A percentile compares a stretch with the other conserved stretches of the same genome.
Evolutionary conservation across 179 eudicot species (phyloP).

Genomic region (Pouteria campechiana): DNA sequence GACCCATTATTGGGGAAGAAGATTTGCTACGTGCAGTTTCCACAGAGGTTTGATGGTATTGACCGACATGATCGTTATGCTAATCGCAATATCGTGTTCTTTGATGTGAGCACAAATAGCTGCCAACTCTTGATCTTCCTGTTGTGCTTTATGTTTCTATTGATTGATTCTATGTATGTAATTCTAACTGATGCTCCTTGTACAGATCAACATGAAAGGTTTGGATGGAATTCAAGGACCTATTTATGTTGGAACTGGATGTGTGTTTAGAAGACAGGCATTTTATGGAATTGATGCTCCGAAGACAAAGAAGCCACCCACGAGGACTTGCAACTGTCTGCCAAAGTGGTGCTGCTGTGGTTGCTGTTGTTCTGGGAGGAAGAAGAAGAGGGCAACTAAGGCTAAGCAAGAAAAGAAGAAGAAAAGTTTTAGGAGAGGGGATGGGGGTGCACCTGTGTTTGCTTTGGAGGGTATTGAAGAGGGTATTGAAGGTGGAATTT

Average conservation of each 20-base stretch:
- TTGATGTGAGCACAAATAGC: slow-evolving; percentile 70
- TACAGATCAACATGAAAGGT: slow-evolving; percentile 30
- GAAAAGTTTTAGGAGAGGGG: slow-evolving; percentile 16
- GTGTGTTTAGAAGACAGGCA: slow-evolving; percentile 10
- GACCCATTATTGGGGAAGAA: slow-evolving; percentile 82
- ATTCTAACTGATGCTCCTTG: not conserved
- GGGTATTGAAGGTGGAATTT: slow-evolving; percentile 31
- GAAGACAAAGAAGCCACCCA: slow-evolving; percentile 3
- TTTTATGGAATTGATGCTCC: slow-evolving; percentile 14
- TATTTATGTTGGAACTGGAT: slow-evolving; percentile 18
- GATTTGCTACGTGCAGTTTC: slow-evolving; percentile 82
- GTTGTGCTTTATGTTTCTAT: too few relatives aligned
- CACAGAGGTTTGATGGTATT: slow-evolving; percentile 83
- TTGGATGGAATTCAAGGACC: slow-evolving; percentile 22
- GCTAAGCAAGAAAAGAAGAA: slow-evolving; percentile 7
- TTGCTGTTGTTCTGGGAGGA: slow-evolving; percentile 9
- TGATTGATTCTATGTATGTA: slow-evolving; percentile 11
- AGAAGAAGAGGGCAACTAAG: slow-evolving; percentile 15
- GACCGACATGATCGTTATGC: slow-evolving; percentile 81
- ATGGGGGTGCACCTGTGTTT: slow-evolving; percentile 27
- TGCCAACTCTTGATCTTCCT: too few relatives aligned
- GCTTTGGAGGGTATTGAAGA: slow-evolving; percentile 49
- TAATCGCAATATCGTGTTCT: slow-evolving; percentile 71
- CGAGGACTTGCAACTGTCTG: slow-evolving; percentile 4
- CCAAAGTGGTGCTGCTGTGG: slow-evolving; percentile 5